Percentiles rank a stretch among this genome's conserved stretches.
Evolutionary conservation across 352 stramenopile species (phyloP).

Genomic region (Achlya hypogyna): DNA sequence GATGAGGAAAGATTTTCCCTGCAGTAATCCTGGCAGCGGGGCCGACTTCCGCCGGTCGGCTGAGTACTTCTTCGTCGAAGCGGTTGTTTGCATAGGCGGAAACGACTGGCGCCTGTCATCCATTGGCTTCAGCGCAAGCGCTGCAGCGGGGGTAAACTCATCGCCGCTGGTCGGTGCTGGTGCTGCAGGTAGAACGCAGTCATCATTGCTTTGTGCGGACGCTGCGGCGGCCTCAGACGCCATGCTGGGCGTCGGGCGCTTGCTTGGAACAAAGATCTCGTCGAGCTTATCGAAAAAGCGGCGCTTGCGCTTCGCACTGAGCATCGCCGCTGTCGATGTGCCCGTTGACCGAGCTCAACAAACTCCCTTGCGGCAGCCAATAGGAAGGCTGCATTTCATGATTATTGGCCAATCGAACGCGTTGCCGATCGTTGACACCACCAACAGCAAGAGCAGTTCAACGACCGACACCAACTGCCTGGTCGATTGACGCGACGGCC

Average conservation of each 20-base stretch:
- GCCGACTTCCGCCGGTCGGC: neutral
- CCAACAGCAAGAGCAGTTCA: too few species aligned
- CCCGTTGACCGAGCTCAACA: too few species aligned
- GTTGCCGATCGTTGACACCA: too few species aligned
- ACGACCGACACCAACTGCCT: too few species aligned
- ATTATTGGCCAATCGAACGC: too few species aligned
- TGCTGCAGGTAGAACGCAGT: too few species aligned
- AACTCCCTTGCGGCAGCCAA: too few species aligned
- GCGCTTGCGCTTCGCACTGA: slow-evolving; percentile 7
- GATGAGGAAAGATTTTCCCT: slow-evolving; percentile 36
- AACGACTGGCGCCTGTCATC: neutral
- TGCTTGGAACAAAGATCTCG: slow-evolving; percentile 7
- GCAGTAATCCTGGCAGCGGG: slow-evolving; percentile 18
- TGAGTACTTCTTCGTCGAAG: neutral
- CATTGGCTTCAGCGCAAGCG: too few species aligned
- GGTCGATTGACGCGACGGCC: too few species aligned
- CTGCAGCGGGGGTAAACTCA: too few species aligned
- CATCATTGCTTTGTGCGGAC: neutral
- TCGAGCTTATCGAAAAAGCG: slow-evolving; percentile 17
- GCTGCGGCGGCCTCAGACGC: neutral
- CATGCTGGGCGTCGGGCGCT: neutral
- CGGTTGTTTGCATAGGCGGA: neutral
- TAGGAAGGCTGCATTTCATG: too few species aligned
- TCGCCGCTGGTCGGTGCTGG: too few species aligned
- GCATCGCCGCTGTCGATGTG: neutral